A percentile compares a stretch with the other conserved stretches of the same genome.
Conservation (phyloP, 202 grass and related monocot genomes). For the Panicum virgatum region DNA sequence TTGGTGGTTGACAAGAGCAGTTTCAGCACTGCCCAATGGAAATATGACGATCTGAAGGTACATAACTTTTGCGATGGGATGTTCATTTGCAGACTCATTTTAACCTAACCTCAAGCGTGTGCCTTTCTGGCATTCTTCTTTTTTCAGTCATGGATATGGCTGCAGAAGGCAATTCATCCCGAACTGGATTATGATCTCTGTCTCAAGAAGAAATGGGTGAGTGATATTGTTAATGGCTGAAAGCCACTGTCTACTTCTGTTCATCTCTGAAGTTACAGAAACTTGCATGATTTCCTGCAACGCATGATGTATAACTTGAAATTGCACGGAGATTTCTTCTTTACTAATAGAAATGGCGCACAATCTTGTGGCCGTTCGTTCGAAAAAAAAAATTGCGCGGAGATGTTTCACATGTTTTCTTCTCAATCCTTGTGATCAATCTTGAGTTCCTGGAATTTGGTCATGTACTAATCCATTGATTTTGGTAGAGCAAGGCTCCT, state of each 20-base stretch:
- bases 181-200: constrained; percentile 87
- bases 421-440: background rate
- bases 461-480: background rate
- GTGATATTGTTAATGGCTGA: constrained; percentile 1
- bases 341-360: too few relatives aligned
- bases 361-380: too few relatives aligned
- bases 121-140: background rate
- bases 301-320: background rate
- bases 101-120: background rate
- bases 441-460: background rate
- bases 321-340: too few relatives aligned
- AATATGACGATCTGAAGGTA: constrained; percentile 93
- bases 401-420: background rate
- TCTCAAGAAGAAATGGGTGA: constrained; percentile 94
- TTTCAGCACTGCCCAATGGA: constrained; percentile 54
- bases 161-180: constrained; percentile 98
- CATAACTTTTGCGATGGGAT: background rate
- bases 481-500: background rate
- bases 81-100: constrained; percentile 12
- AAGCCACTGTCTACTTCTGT: background rate
- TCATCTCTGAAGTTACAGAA: background rate
- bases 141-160: constrained; percentile 93
- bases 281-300: background rate
- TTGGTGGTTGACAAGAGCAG: constrained; percentile 57
- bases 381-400: too few relatives aligned